Evolutionary conservation across 345 rosid genomes (phyloP), one percentile per base, ranked within the genome.

Genomic region (Bruguiera gymnorhiza): DNA sequence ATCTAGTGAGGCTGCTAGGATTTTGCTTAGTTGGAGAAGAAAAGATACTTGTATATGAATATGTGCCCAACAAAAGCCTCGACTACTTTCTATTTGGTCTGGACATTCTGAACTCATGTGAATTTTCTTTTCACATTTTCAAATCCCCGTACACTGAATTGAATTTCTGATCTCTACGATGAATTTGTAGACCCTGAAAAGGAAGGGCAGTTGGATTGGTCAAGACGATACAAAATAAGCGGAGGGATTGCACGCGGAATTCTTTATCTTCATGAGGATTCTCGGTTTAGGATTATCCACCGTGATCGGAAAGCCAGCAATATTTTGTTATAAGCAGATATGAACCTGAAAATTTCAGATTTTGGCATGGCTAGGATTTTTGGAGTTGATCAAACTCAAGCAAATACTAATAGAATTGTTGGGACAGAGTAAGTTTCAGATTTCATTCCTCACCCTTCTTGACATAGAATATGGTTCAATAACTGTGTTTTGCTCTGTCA

Each of bases 11-110:
- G 60, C 61, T 84, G 6, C 43, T 75, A 0, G 87, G 88, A 6
- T 86, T 80, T 63, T 86, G 94, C 71, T 32, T 80, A 2, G 74
- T 83, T n/a, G 77, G 75, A 48, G 70, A 64, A 7, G 94, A 83
- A 29, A 88, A 78, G 61, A 60, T 88, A 8, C 83, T 88, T n/a
- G 50, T 85, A 7, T 88, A 86, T 23, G 91, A 88, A 71, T 78
- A 52, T 62, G 74, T 88, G 39, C 75, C 75, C 8, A 86, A 85
- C 66, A 65, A 57, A 70, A 82, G 94, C 69, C 89, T 88, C 1
- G 82, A 83, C 57, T 27, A 4, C 56, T 71, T 76, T 46, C 50
- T 84, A 32, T 81, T 73, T 23, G 83, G 88, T 84, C 1, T 32
- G 73, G 1, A 15, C 21, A 8, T 23, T 64, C 24, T 63, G n/a